Evolutionary conservation across 371 early-diverging fungal species (phyloP), one percentile per base, ranked within the genome.

Genomic region (Vairimorpha apis): DNA sequence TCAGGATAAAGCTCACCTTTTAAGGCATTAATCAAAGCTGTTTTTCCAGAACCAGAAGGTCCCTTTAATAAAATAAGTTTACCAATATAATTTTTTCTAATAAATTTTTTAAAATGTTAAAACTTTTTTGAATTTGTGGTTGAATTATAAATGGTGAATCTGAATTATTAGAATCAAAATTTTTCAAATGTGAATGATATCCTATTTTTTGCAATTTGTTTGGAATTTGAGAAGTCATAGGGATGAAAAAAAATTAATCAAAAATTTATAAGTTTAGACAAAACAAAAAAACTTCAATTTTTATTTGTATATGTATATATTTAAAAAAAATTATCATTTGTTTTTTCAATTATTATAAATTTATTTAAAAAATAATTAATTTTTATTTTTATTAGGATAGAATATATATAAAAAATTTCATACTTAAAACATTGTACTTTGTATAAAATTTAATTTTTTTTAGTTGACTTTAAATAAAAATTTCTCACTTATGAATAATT

Each of bases 111-210:
- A 64, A 88, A 83, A 18, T 86, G 81, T 92, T 87, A 93, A 92
- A 8, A 95, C 94, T 78, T 90, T 91, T 75, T 95, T 89, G 30
- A 95, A 94, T 80, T 89, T 87, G 79, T 93, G 93, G 73, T 92
- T 91, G 49, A 86, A 66, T 14, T n/a, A n/a, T n/a, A n/a, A n/a
- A n/a, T n/a, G n/a, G n/a, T n/a, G n/a, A n/a, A n/a, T n/a, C n/a
- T n/a, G n/a, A n/a, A n/a, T n/a, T n/a, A n/a, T n/a, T n/a, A n/a
- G n/a, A n/a, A n/a, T 87, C 88, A 38, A 93, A 86, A 0, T 90
- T 90, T 76, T 88, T 88, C 72, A 93, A 91, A 75, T 97, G 98
- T 65, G 96, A 94, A 83, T 97, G 97, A 0, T 93, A 90, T 60
- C 95, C 93, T 37, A 73, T 69, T 62, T 77, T 60, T 16, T 76